These are phyloP conservation scores for Ceratocystis variospora DNA, from an alignment of 2,329 filamentous ascomycete genomes.

Conservation along the genomic window DNA sequence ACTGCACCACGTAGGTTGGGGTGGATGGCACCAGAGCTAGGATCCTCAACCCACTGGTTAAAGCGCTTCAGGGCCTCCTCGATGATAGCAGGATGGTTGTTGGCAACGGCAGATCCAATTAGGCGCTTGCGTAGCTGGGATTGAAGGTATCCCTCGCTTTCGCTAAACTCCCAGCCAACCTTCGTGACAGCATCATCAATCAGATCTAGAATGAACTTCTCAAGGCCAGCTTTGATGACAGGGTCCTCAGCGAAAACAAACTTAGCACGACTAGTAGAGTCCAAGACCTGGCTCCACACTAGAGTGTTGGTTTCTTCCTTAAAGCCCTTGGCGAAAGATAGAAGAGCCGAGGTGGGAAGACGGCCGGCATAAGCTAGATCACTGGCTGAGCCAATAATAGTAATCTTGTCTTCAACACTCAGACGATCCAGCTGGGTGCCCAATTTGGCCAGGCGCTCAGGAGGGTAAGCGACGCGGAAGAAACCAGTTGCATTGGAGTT, in stretches of 20 bases:
- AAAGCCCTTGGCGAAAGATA: slow-evolving; percentile 79
- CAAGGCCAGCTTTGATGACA: slow-evolving; percentile 55
- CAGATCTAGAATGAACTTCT: slow-evolving; percentile 66
- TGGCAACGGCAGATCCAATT: slow-evolving; percentile 58
- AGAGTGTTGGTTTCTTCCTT: slow-evolving; percentile 68
- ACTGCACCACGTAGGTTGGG: slow-evolving; percentile 69
- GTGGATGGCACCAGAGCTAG: slow-evolving; percentile 55
- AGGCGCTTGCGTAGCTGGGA: slow-evolving; percentile 73
- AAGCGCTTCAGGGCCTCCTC: slow-evolving; percentile 68
- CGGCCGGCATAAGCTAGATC: slow-evolving; percentile 81
- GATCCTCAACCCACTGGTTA: slow-evolving; percentile 59
- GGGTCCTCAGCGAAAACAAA: slow-evolving; percentile 73
- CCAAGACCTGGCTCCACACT: slow-evolving; percentile 76
- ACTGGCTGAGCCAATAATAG: slow-evolving; percentile 76
- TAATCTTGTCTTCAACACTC: slow-evolving; percentile 79
- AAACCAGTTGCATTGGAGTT: slow-evolving; percentile 81
- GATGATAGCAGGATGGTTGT: slow-evolving; percentile 60
- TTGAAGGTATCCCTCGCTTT: slow-evolving; percentile 66
- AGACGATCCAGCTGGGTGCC: slow-evolving; percentile 63
- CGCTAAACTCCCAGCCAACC: slow-evolving; percentile 73
- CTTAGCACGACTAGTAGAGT: slow-evolving; percentile 61
- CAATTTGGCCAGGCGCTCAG: slow-evolving; percentile 67
- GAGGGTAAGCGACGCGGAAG: slow-evolving; percentile 86
- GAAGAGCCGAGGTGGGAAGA: slow-evolving; percentile 63
- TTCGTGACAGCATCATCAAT: slow-evolving; percentile 60